phyloP scores from a whole-genome alignment of 768 basidiomycete species.

The Lentinus tigrinus region DNA sequence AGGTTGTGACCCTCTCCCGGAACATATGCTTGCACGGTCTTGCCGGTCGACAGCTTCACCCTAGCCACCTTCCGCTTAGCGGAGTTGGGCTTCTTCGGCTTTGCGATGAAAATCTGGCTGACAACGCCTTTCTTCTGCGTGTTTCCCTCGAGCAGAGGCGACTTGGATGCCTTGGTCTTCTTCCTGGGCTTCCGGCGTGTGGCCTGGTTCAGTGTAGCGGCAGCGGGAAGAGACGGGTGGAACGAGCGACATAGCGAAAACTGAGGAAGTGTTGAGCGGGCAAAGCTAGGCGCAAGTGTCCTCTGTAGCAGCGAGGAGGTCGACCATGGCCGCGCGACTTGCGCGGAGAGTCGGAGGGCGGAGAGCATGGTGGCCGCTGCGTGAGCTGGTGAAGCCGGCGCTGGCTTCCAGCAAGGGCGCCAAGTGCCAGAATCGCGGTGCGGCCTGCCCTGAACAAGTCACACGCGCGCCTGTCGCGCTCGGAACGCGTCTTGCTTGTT shows the following conservation, averaged over 20 bases:
- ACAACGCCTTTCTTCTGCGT: conserved; percentile 94
- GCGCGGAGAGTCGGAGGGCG: conserved; percentile 17
- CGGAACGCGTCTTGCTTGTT: conserved; percentile 22
- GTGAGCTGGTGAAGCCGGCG: background rate
- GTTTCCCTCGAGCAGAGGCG: conserved; percentile 77
- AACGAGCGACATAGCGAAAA: conserved; percentile 45
- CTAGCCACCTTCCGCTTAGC: conserved; percentile 96
- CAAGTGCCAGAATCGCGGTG: conserved; percentile 16
- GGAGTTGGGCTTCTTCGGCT: conserved; percentile 98
- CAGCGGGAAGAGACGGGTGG: conserved; percentile 56
- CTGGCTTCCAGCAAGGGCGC: too few species aligned
- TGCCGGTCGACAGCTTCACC: conserved; percentile 88
- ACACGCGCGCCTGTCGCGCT: conserved; percentile 14
- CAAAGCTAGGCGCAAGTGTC: conserved; percentile 1
- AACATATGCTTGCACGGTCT: conserved; percentile 89
- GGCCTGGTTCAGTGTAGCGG: conserved; percentile 83
- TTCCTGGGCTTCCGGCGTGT: conserved; percentile 65
- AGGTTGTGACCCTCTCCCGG: conserved; percentile 97
- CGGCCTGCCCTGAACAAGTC: conserved; percentile 28
- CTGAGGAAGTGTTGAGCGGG: conserved; percentile 14
- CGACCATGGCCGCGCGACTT: conserved; percentile 13
- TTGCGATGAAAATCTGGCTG: conserved; percentile 72
- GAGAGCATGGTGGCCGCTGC: conserved; percentile 22
- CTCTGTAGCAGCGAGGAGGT: conserved; percentile 6
- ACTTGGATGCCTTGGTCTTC: conserved; percentile 51